Base-by-base conservation (phyloP, 2,329 filamentous ascomycete genomes). In the Botrytis sinoallii region DNA sequence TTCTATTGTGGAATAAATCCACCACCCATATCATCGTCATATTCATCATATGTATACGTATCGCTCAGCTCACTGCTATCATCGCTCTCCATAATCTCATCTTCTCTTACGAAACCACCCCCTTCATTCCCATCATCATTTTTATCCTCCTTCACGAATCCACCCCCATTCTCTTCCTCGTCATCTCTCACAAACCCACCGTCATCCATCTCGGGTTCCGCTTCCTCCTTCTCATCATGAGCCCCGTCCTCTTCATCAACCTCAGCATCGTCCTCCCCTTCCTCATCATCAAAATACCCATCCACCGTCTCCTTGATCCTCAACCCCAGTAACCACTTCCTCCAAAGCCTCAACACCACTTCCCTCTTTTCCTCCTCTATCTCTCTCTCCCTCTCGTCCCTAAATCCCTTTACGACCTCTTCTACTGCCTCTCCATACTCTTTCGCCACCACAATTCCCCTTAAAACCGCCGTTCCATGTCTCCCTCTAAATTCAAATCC, bases 401-500 rank as follows among this genome's bases (percentile, higher is more conserved):
- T 86, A 65, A 98, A 83, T 0, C 89, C 92, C 20, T 85, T 84
- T 29, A 97, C 86, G 0, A 93, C 90, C 7, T 89, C 90, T 73
- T 88, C 84, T 0, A 98, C 86, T 0, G 92, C 94, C 72, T 95
- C 93, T 12, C 85, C 86, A 75, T 90, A 89, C 80, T 95, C 92
- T 25, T 83, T 81, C 0, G 94, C 91, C 1, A 97, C 89, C 0
- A 99, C 90, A 1, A 92, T 88, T 2, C 96, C 96, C 55, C 89
- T 88, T 3, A 96, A 83, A 4, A 98, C 87, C 1, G 96, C 94
- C 3, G 94, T 98, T 25, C 95, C 95, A 73, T 93, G 91, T 4
- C 93, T 89, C 0, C 94, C 94, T 79, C 90, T 91, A 83, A 98
- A 99, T 55, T 91, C 87, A 79, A 98, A 99, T 0, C 95, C 95